phyloP scores from a whole-genome alignment of 2,329 filamentous ascomycete species.

The Berkeleyomyces basicola region DNA sequence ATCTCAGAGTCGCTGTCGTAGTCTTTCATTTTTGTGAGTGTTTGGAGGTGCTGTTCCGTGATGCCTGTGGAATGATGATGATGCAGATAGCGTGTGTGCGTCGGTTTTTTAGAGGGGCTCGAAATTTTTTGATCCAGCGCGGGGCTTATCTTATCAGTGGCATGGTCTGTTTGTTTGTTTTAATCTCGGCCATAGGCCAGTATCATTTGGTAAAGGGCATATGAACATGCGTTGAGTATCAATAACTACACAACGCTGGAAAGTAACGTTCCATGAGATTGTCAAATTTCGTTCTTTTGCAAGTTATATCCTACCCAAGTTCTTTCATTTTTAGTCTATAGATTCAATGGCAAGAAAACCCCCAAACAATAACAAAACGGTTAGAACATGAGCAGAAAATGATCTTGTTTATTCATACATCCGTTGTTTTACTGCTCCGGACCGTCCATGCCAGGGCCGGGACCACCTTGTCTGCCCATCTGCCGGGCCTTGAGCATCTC shows the following conservation, averaged over 20 bases:
- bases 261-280: slow-evolving; percentile 4
- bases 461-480: slow-evolving; percentile 56
- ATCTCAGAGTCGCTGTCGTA: slow-evolving; percentile 79
- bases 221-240: background rate
- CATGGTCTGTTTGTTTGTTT: background rate
- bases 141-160: slow-evolving; percentile 20
- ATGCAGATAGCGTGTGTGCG: background rate
- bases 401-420: slow-evolving; percentile 15
- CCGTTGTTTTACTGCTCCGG: slow-evolving; percentile 31
- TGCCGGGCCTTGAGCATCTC: slow-evolving; percentile 95
- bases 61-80: slow-evolving; percentile 2
- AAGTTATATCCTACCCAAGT: slow-evolving; percentile 8
- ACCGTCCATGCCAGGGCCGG: slow-evolving; percentile 48
- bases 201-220: background rate
- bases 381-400: slow-evolving; percentile 5
- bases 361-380: slow-evolving; percentile 4
- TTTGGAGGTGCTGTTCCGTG: background rate
- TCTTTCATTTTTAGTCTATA: slow-evolving; percentile 14
- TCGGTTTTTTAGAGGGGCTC: slow-evolving; percentile 22
- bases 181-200: background rate
- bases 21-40: slow-evolving; percentile 38
- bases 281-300: background rate
- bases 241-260: background rate
- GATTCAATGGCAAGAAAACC: slow-evolving; percentile 9
- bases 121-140: slow-evolving; percentile 24